Evolutionary conservation across 2,329 filamentous ascomycete genomes (phyloP).

Genomic region (Parastagonospora avenae): DNA sequence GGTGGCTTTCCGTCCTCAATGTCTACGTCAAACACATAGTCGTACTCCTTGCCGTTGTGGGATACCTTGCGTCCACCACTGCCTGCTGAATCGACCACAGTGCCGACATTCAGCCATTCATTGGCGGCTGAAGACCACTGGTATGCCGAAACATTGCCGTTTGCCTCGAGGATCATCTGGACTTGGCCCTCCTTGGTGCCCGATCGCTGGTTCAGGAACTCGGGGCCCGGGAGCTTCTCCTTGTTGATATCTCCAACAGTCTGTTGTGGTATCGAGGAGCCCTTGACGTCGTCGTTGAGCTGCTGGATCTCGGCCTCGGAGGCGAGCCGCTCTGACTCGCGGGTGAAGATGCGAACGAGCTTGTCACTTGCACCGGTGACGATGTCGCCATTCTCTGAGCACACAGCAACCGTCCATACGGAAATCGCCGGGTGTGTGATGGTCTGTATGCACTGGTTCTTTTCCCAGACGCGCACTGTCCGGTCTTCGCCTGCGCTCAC

Average conservation of each 20-base stretch:
- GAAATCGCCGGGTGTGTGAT: conserved; percentile 97
- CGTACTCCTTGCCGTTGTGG: conserved; percentile 85
- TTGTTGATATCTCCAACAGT: conserved; percentile 81
- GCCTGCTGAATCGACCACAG: conserved; percentile 85
- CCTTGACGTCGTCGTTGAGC: conserved; percentile 82
- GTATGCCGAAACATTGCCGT: conserved; percentile 84
- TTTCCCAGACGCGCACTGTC: conserved; percentile 89
- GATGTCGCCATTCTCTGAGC: conserved; percentile 82
- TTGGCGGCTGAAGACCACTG: conserved; percentile 73
- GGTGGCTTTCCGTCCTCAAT: conserved; percentile 93
- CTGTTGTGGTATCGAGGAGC: conserved; percentile 86
- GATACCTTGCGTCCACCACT: conserved; percentile 70
- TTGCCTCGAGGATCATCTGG: conserved; percentile 82
- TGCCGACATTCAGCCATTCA: conserved; percentile 89
- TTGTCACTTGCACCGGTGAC: conserved; percentile 92
- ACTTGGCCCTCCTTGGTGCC: conserved; percentile 98
- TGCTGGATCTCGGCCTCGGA: conserved; percentile 68
- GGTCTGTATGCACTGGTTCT: conserved; percentile 83
- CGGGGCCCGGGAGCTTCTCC: conserved; percentile 85
- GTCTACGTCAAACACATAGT: conserved; percentile 95
- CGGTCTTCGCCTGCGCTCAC: conserved; percentile 93
- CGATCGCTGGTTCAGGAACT: conserved; percentile 78
- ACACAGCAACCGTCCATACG: conserved; percentile 90
- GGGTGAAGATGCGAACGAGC: conserved; percentile 81
- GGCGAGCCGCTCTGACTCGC: conserved; percentile 71